Evolutionary conservation across 352 stramenopile species (phyloP), one percentile per base, ranked within the genome.

Genomic region (Phytopythium oedochilum): DNA sequence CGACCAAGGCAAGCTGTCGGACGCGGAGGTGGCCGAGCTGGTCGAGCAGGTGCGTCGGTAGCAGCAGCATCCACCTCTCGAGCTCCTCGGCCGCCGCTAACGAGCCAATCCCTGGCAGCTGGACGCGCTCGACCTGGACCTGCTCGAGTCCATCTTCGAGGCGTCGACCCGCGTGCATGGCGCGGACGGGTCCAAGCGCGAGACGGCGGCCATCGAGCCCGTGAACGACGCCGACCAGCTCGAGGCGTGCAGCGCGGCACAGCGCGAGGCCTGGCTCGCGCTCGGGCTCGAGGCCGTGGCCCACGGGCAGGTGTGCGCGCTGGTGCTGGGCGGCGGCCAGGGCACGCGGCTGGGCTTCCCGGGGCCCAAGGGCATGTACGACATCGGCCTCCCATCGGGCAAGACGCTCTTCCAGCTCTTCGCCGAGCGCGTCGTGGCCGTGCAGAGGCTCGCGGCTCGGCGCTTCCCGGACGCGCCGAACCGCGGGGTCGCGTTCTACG

Each of bases 321-420:
- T 99, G 20, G 78, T 99, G 4, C 71, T 99, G 47, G 81, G 81
- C 36, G 97, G 97, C 35, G 96, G 96, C 25, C 96, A 99, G 73
- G 97, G 97, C 55, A 99, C 97, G 23, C 84, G 97, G 12, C 73
- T 99, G n/a, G 96, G 96, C 43, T 99, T 97, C 75, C 60, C 89
- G 29, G 90, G 92, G 0, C 94, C 97, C 22, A 99, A 99, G 71
- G 95, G 95, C 43, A 88, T 96, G 70, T 98, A 96, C 74, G 73
- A 96, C 74, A 89, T 97, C 26, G 89, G 88, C 0, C 68, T 99
- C 5, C 89, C 91, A 4, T 98, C 93, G 7, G 60, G 83, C 22
- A 96, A 95, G 63, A 92, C 79, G 44, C 61, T 99, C 12, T 99
- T 99, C 67, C 89, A 97, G 58, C 64, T 99, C 36, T 96, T 98